phyloP scores from a whole-genome alignment of 1,139 yeast species.

The Suhomyces yuchorum region DNA sequence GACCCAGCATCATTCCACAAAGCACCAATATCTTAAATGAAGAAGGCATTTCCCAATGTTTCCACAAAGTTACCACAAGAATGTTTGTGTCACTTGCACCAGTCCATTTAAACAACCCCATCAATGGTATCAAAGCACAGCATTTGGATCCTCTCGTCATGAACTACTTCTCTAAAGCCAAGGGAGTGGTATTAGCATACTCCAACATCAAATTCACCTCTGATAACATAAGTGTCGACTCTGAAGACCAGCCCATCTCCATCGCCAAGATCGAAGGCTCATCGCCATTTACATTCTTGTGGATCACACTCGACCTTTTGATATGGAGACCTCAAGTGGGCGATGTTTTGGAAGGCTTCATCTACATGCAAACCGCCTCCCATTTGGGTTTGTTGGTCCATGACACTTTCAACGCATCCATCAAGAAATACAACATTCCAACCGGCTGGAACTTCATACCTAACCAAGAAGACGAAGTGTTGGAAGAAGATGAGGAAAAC shows the following conservation, averaged over 20 bases:
- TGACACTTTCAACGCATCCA: constrained; percentile 93
- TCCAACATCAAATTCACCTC: constrained; percentile 53
- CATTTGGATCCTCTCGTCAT: constrained; percentile 88
- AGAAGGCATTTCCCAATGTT: constrained; percentile 60
- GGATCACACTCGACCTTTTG: constrained; percentile 83
- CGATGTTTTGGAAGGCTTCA: constrained; percentile 80
- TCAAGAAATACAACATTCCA: constrained; percentile 83
- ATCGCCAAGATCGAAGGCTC: constrained; percentile 74
- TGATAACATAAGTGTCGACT: constrained; percentile 36
- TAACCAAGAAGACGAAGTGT: constrained; percentile 64
- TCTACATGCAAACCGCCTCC: constrained; percentile 91
- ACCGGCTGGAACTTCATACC: constrained; percentile 80
- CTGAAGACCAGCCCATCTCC: constrained; percentile 26
- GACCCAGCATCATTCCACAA: constrained; percentile 24
- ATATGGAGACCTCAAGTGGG: constrained; percentile 90
- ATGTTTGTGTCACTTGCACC: constrained; percentile 90
- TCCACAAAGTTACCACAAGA: constrained; percentile 61
- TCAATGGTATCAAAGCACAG: constrained; percentile 78
- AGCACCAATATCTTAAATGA: constrained; percentile 38
- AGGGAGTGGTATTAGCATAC: constrained; percentile 85
- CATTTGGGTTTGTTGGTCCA: constrained; percentile 89
- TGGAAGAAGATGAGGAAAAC: constrained; percentile 14
- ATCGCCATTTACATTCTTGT: constrained; percentile 84
- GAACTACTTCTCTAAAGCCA: constrained; percentile 72
- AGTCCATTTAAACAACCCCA: constrained; percentile 62